These are phyloP conservation scores for Annulohypoxylon stygium DNA, from an alignment of 495 filamentous ascomycete species.

Conservation along the genomic window DNA sequence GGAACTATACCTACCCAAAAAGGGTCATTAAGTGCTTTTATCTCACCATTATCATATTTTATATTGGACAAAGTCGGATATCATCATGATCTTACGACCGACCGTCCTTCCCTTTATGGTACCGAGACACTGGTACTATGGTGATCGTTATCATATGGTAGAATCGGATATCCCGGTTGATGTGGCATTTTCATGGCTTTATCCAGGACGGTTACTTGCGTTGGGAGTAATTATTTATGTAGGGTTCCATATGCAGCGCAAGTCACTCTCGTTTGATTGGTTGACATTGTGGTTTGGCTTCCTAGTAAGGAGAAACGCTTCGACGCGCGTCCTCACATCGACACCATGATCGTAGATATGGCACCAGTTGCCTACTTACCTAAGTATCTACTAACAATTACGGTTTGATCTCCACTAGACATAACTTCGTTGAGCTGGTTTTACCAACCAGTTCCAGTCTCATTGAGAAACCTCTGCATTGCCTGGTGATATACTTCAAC, in stretches of 20 bases:
- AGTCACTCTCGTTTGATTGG: constrained; percentile 23
- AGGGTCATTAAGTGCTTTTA: constrained; percentile 13
- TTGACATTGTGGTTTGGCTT: background rate
- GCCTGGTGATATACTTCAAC: background rate
- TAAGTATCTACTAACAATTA: too few species aligned
- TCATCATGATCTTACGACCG: constrained; percentile 12
- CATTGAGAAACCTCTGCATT: background rate
- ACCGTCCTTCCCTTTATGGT: constrained; percentile 20
- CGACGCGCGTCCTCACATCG: constrained; percentile 19
- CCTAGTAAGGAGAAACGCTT: background rate
- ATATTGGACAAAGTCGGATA: constrained; percentile 22
- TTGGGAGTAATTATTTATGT: constrained; percentile 18
- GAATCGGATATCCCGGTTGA: constrained; percentile 26
- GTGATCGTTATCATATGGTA: constrained; percentile 8
- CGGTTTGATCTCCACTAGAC: too few species aligned
- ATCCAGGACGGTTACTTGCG: constrained; percentile 22
- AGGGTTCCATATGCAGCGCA: constrained; percentile 16
- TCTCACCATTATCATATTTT: background rate
- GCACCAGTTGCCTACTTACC: too few species aligned
- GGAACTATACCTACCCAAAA: background rate
- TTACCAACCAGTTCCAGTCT: background rate
- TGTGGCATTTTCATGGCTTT: constrained; percentile 35
- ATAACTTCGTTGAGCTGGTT: background rate
- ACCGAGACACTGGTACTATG: constrained; percentile 9
- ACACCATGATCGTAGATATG: too few species aligned